Evolutionary conservation across 768 basidiomycete species (phyloP), one percentile per base, ranked within the genome.

Genomic region (Amanita fuliginea): DNA sequence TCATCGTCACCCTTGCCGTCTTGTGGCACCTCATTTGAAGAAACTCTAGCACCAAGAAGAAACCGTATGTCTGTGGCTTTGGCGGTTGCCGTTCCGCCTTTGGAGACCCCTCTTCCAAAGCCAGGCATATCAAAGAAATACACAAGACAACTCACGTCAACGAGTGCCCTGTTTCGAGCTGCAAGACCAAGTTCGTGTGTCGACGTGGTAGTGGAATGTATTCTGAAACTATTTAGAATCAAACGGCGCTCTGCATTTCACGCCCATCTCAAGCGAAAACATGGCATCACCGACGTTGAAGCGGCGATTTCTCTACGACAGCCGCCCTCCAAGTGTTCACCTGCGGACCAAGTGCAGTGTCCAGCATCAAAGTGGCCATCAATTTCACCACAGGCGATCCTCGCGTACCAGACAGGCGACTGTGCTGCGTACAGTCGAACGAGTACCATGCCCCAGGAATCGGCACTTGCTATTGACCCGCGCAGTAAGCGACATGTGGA

Each of bases 41-140:
- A 6, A 30, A 32, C 34, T 34, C 33, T 47, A 83, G 81, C 49
- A 73, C 78, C 11, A 67, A 65, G 39, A 62, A 49, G 8, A 79
- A 76, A 60, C 83, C 81, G 1, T 73, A 69, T 55, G 46, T 46
- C 4, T 87, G 85, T 55, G 67, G 65, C 11, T 64, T 72, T 37
- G 56, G 62, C 7, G 62, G 59, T 18, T 86, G 83, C 56, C 49
- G 46, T 8, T 67, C 73, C 26, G 61, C 66, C 11, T 86, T 86
- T 54, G 77, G 77, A 11, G 84, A 86, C 56, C 83, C 81, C 9
- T 86, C 84, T 0, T 85, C 84, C 40, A 67, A 79, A 54, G 66
- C 75, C 26, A 78, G 84, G 7, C 84, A 86, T 56, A 68, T 71
- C 49, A 77, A 73, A 57, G 82, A 85, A 61, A 74, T 67, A 2